Evolutionary conservation across 2,329 filamentous ascomycete species (phyloP), one percentile per base, ranked within the genome.

Genomic region (Exophiala sideris): DNA sequence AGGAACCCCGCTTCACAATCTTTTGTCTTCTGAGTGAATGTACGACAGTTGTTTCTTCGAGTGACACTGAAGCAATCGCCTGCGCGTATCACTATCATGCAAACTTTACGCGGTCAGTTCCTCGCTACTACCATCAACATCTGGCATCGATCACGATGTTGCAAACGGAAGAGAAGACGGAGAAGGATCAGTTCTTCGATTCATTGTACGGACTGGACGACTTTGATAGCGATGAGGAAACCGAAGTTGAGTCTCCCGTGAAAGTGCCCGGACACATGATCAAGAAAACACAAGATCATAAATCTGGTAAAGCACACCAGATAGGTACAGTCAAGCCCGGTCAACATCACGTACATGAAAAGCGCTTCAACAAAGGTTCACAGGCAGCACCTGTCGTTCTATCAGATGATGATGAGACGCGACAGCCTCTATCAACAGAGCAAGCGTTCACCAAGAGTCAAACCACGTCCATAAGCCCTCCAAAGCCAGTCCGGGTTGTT

Each of bases 171-270:
- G 42, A 48, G 39, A 56, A 56, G 49, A 50, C 57, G 48, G 59
- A 61, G 56, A 61, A 58, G 32, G 58, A 61, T n/a, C 45, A 51
- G 9, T 64, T 64, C 54, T 64, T 63, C 40, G 46, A 49, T 14
- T 49, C 58, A 11, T 35, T 64, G 29, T 53, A 60, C 38, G 50
- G 40, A 2, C 45, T 64, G 7, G 63, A 66, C 12, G 61, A 67
- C 29, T 56, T 64, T 38, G 63, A 62, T 5, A 50, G 63, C 10
- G 58, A 67, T 20, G 51, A 56, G 18, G 48, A 57, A 57, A 41
- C 60, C 63, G 62, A 57, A 66, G 62, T 40, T 64, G 62, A 21
- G 12, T 7, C 39, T 11, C 14, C 18, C 20, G 21, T 32, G 11
- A 32, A 24, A 45, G 24, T 29, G 24, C 6, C 14, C 42, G 11